Evolutionary conservation across 2,329 filamentous ascomycete species (phyloP).

Genomic region (Diaporthe velutina): DNA sequence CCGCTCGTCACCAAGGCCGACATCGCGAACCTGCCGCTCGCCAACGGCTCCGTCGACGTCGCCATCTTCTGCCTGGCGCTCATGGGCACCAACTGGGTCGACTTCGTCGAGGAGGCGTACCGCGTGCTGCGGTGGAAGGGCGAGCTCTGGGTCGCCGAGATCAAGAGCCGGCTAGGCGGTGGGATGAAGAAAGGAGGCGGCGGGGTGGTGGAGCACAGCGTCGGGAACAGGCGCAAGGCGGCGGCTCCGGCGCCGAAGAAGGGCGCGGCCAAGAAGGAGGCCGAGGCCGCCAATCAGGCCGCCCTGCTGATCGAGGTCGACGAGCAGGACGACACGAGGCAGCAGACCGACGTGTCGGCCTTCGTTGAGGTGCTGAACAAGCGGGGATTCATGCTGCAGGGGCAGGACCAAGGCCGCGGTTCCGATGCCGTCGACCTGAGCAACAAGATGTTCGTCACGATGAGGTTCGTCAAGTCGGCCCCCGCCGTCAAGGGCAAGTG

Average conservation of each 20-base stretch:
- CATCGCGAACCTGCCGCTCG: conserved; percentile 84
- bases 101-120: conserved; percentile 96
- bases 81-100: conserved; percentile 99
- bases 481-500: conserved; percentile 83
- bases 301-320: conserved; percentile 80
- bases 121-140: conserved; percentile 92
- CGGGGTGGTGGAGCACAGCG: conserved; percentile 73
- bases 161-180: conserved; percentile 88
- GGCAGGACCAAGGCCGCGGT: conserved; percentile 73
- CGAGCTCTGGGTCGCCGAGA: conserved; percentile 97
- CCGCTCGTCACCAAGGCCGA: conserved; percentile 88
- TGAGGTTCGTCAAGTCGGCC: conserved; percentile 92
- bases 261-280: conserved; percentile 58
- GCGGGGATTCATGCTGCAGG: conserved; percentile 87
- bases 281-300: conserved; percentile 62
- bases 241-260: conserved; percentile 54
- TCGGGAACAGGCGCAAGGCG: conserved; percentile 75
- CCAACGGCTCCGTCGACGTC: conserved; percentile 82
- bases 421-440: conserved; percentile 78
- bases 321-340: conserved; percentile 70
- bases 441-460: conserved; percentile 99
- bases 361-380: conserved; percentile 87
- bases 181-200: conserved; percentile 57
- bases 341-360: conserved; percentile 86
- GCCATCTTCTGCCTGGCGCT: conserved; percentile 95